phyloP scores from a whole-genome alignment of 805 yeast species.

The Candida railenensis region DNA sequence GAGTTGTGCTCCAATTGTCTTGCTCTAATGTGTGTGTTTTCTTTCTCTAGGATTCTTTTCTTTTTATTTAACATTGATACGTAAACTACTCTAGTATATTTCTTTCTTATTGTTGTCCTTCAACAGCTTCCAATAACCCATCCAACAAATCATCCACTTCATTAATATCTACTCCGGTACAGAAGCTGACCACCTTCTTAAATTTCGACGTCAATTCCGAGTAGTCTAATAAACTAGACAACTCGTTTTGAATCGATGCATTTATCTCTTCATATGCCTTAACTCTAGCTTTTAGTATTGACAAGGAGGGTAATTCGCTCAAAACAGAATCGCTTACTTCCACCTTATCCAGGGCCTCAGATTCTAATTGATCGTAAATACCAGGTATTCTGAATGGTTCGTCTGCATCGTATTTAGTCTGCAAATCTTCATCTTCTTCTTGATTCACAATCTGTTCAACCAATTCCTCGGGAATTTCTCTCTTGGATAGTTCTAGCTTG shows the following conservation, averaged over 20 bases:
- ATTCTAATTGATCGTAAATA: conserved; percentile 52
- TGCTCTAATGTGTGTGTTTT: too few relatives aligned
- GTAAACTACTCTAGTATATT: too few relatives aligned
- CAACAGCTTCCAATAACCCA: conserved; percentile 86
- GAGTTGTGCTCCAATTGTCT: too few relatives aligned
- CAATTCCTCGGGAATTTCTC: conserved; percentile 34
- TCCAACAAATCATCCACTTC: conserved; percentile 80
- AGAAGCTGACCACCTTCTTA: conserved; percentile 81
- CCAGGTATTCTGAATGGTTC: conserved; percentile 80
- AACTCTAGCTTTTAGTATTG: conserved; percentile 70
- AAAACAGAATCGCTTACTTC: conserved; percentile 21
- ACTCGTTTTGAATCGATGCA: conserved; percentile 48
- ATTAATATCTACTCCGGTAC: conserved; percentile 82
- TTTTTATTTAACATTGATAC: too few relatives aligned
- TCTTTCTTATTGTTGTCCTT: conserved; percentile 47
- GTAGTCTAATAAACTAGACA: conserved; percentile 49
- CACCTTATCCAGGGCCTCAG: conserved; percentile 20
- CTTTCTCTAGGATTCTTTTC: too few relatives aligned
- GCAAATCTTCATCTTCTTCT: conserved; percentile 55
- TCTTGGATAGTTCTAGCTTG: conserved; percentile 26
- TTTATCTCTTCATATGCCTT: conserved; percentile 78
- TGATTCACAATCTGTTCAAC: conserved; percentile 17
- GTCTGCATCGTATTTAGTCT: conserved; percentile 72
- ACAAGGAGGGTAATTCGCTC: conserved; percentile 41
- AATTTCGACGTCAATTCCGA: conserved; percentile 57